Base-by-base conservation (phyloP, 2,329 filamentous ascomycete genomes). In the Neofusicoccum cordaticola region DNA sequence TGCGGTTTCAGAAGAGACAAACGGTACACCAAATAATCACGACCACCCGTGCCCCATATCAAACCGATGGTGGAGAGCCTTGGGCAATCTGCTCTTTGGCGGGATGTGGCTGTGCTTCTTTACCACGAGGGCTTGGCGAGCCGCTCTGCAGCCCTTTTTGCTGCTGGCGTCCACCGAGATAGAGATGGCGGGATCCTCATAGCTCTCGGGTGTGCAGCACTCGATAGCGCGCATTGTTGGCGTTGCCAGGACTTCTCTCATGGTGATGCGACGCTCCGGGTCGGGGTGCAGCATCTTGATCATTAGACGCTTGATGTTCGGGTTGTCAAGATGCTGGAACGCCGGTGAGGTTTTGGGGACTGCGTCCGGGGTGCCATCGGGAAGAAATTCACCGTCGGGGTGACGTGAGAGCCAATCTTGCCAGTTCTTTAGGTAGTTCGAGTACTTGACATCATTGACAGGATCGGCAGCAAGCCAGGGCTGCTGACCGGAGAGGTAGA, bases 251-350 rank as follows among this genome's bases (percentile, higher is more conserved):
- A 91, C 87, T 1, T 91, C 86, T 6, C 83, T 78, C 58, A 95
- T 90, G 34, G 83, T 85, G 69, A 90, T 87, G 47, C 93, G 89
- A 73, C 87, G 87, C 7, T 79, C 76, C 0, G 93, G 91, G 68
- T 93, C 81, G 0, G 92, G 92, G 74, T 96, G 88, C 37, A 96
- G 83, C 92, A 97, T 96, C 73, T 86, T 88, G 58, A 95, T 79
- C 11, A 96, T 78, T 4, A 96, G 79, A 11, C 88, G 86, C 66
- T 89, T 88, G 64, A 93, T 82, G 2, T 87, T 85, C 0, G 87
- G 85, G 35, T 90, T 88, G 70, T 88, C 88, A 68, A 93, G 80
- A 44, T 78, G 81, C 15, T 81, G 78, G 74, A 95, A 91, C 42
- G 93, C 84, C 15, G 86, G 84, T 34, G 82, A 78, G 67, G 88